A percentile compares a stretch with the other conserved stretches of the same genome.
Conservation (phyloP, 768 basidiomycete genomes). For the Serendipita sp. region DNA sequence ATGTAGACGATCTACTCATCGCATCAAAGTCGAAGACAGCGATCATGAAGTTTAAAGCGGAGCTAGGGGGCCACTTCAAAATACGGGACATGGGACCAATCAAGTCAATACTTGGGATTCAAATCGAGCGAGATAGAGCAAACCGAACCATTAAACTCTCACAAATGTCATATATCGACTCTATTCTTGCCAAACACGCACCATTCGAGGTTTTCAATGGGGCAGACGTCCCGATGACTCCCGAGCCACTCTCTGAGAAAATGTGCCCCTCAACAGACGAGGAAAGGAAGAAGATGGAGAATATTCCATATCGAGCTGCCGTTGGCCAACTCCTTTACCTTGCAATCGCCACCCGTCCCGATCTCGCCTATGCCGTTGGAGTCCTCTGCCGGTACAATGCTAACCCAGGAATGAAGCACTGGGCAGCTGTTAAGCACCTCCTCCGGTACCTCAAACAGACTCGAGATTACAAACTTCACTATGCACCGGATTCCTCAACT, state of each 20-base stretch:
- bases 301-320: not conserved
- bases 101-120: slow-evolving; percentile 13
- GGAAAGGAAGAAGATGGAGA: not conserved
- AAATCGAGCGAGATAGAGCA: slow-evolving; percentile 15
- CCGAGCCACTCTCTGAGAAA: not conserved
- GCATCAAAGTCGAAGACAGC: not conserved
- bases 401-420: slow-evolving; percentile 8
- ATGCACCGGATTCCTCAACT: not conserved
- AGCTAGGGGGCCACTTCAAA: not conserved
- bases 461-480: not conserved
- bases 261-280: not conserved
- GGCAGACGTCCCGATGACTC: no score
- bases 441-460: slow-evolving; percentile 5
- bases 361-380: slow-evolving; percentile 17
- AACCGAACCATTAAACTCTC: not conserved
- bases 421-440: slow-evolving; percentile 7
- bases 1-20: not conserved
- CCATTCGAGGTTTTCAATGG: not conserved
- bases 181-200: not conserved
- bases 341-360: slow-evolving; percentile 12
- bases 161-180: not conserved
- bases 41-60: not conserved
- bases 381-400: slow-evolving; percentile 18
- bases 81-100: slow-evolving; percentile 5
- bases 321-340: not conserved